Evolutionary conservation across 2,329 filamentous ascomycete species (phyloP).

Genomic region (Lachnellula suecica): DNA sequence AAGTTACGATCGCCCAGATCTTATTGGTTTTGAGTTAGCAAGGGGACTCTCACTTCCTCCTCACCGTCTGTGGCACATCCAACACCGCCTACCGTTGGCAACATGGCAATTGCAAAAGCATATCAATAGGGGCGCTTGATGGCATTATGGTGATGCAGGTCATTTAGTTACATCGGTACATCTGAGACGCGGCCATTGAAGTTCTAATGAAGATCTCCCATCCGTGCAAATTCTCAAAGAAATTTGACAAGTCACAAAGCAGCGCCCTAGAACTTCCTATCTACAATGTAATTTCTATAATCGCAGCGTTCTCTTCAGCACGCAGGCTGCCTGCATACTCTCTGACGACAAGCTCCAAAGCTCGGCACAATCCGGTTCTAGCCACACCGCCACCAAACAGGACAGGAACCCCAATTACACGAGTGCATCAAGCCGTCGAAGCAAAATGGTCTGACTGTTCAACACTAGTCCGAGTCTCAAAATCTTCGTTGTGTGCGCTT

Average conservation of each 20-base stretch:
- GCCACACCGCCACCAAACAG: not conserved
- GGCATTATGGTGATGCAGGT: not conserved
- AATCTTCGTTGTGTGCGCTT: no score
- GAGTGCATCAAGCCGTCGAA: not conserved
- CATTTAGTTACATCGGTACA: not conserved
- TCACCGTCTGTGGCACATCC: not conserved
- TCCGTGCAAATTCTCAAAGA: no score
- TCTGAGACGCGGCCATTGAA: no score
- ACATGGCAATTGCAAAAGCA: not conserved
- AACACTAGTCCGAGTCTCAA: not conserved
- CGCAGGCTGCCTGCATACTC: not conserved
- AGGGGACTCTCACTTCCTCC: not conserved
- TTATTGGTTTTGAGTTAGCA: not conserved
- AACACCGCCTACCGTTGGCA: not conserved
- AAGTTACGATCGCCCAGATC: conserved; percentile 12
- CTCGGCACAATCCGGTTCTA: not conserved
- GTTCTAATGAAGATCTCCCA: no score
- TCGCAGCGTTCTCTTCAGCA: no score
- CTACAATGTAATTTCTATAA: not conserved
- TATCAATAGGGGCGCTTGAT: not conserved
- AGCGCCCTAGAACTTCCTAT: not conserved
- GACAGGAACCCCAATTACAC: not conserved
- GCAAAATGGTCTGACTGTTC: not conserved
- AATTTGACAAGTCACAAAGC: not conserved
- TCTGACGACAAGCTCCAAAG: not conserved